These are phyloP conservation scores for Camellia lanceoleosa DNA, from an alignment of 148 eudicot species.

Conservation along the genomic window DNA sequence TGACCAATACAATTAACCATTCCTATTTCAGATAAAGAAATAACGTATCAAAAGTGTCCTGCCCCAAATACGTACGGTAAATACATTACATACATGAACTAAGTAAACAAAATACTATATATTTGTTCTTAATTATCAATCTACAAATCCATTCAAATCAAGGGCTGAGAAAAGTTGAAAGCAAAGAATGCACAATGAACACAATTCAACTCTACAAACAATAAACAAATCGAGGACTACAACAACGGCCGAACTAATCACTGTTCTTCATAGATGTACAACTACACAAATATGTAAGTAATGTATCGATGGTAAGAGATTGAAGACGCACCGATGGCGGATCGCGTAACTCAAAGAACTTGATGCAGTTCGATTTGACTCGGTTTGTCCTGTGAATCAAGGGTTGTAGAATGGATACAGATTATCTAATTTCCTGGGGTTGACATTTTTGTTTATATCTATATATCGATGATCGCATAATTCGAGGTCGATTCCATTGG, in stretches of 20 bases:
- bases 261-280: not conserved
- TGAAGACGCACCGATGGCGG: slow-evolving; percentile 5
- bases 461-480: too few species aligned
- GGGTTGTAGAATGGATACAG: not conserved
- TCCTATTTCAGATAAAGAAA: not conserved
- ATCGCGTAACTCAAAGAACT: not conserved
- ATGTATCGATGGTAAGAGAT: not conserved
- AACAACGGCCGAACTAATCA: not conserved
- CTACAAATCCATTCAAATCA: slow-evolving; percentile 11
- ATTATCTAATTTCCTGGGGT: too few species aligned
- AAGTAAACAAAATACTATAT: too few species aligned
- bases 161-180: not conserved
- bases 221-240: not conserved
- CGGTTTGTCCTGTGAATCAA: not conserved
- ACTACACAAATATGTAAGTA: too few species aligned
- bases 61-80: too few species aligned
- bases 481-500: too few species aligned
- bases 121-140: too few species aligned
- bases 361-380: not conserved
- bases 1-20: too few species aligned
- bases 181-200: not conserved
- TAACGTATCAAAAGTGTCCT: too few species aligned
- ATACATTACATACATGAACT: too few species aligned
- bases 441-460: too few species aligned
- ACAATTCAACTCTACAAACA: not conserved